These are phyloP conservation scores for Aureobasidium vineae DNA, from an alignment of 2,329 filamentous ascomycete genomes.

Conservation along the genomic window DNA sequence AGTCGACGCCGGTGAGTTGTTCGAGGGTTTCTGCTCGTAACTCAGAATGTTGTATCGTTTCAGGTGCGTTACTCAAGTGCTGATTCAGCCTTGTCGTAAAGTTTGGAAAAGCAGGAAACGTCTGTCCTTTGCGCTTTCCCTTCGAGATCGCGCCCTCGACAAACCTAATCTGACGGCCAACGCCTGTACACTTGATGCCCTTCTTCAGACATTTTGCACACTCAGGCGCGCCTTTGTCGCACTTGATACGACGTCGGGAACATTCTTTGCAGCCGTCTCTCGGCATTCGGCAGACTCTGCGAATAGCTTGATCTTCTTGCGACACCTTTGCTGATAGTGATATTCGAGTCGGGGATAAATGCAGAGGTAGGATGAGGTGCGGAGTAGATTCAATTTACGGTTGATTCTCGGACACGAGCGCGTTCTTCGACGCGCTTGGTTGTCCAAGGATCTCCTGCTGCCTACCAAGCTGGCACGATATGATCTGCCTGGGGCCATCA, in stretches of 20 bases:
- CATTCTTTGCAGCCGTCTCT: constrained; percentile 43
- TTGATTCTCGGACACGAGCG: not conserved
- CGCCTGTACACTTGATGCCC: constrained; percentile 43
- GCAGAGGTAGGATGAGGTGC: not conserved
- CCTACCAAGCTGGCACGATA: not conserved
- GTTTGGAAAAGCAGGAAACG: not conserved
- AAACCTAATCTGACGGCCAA: constrained; percentile 42
- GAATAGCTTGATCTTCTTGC: not conserved
- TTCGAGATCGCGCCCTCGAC: constrained; percentile 36
- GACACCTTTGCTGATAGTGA: not conserved
- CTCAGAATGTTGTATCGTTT: no score
- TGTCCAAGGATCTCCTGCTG: not conserved
- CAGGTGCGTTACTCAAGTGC: not conserved
- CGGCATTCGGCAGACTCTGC: constrained; percentile 2
- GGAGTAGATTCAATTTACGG: not conserved
- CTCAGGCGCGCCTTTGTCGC: constrained; percentile 43
- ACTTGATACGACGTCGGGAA: constrained; percentile 41
- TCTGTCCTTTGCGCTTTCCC: constrained; percentile 33
- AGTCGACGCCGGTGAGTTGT: not conserved
- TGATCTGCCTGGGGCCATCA: not conserved
- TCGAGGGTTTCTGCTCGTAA: not conserved
- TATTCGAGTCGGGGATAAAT: not conserved
- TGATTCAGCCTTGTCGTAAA: not conserved
- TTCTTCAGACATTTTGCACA: constrained; percentile 45
- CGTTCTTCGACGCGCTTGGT: not conserved